phyloP scores from a whole-genome alignment of 495 filamentous ascomycete genomes.

The Wilcoxina mikolae region DNA sequence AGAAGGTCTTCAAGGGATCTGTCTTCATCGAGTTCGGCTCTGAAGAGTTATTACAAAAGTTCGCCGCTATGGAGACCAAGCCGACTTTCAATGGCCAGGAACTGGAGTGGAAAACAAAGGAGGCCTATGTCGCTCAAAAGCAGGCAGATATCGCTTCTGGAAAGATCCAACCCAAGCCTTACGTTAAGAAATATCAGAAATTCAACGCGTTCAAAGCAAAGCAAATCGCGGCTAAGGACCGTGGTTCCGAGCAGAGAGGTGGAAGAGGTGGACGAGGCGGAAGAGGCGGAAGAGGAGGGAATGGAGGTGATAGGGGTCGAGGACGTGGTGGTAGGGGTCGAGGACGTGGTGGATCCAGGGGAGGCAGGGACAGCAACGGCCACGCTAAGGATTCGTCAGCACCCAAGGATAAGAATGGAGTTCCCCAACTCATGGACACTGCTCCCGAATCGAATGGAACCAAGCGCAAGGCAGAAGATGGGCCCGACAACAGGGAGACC shows the following conservation, averaged over 20 bases:
- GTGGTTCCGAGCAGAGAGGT: constrained; percentile 47
- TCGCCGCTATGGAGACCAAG: constrained; percentile 63
- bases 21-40: constrained; percentile 82
- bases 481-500: constrained; percentile 17
- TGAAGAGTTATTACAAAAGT: constrained; percentile 58
- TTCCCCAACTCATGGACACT: constrained; percentile 18
- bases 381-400: constrained; percentile 9
- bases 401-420: constrained; percentile 18
- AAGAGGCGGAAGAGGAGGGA: constrained; percentile 31
- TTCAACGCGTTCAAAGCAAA: constrained; percentile 32
- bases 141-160: constrained; percentile 59
- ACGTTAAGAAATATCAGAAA: constrained; percentile 15
- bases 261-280: constrained; percentile 33
- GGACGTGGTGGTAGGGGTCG: constrained; percentile 28
- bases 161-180: constrained; percentile 41
- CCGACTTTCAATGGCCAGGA: constrained; percentile 64
- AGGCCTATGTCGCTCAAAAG: constrained; percentile 71
- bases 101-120: constrained; percentile 68
- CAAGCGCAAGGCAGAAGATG: constrained; percentile 14
- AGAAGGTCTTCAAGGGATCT: constrained; percentile 72
- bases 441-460: constrained; percentile 9
- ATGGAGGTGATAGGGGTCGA: constrained; percentile 32
- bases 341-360: constrained; percentile 24
- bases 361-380: constrained; percentile 18
- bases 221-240: constrained; percentile 49